Evolutionary conservation across 345 rosid genomes (phyloP).

Genomic region (Acer saccharum): DNA sequence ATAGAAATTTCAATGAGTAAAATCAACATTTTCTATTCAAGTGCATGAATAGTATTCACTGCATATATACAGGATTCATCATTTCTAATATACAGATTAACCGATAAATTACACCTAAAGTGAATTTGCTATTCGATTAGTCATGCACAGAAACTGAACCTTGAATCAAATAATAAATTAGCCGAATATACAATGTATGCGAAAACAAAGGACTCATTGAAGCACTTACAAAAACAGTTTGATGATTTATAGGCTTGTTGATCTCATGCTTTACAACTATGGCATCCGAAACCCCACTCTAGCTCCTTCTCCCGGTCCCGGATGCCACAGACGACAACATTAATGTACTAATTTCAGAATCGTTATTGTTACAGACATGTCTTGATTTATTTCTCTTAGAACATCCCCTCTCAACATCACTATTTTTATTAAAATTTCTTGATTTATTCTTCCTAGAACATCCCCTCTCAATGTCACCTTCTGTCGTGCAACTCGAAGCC

Average conservation of each 20-base stretch:
- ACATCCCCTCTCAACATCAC: slow-evolving; percentile 16
- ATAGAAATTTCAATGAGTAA: not conserved
- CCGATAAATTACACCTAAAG: too few species aligned
- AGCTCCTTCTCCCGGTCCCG: slow-evolving; percentile 56
- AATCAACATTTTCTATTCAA: not conserved
- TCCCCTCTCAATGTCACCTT: slow-evolving; percentile 21
- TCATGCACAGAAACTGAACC: not conserved
- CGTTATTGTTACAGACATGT: slow-evolving; percentile 33
- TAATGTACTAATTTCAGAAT: slow-evolving; percentile 39
- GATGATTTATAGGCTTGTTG: slow-evolving; percentile 20
- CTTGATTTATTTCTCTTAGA: slow-evolving; percentile 22
- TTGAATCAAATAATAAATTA: not conserved
- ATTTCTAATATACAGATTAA: not conserved
- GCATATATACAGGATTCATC: not conserved
- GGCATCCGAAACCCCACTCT: slow-evolving; percentile 39
- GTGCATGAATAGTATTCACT: not conserved
- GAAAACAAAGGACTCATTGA: not conserved
- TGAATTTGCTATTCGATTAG: not conserved
- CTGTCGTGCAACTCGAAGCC: not conserved
- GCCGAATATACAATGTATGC: not conserved
- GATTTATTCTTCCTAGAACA: slow-evolving; percentile 18
- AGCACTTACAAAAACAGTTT: slow-evolving; percentile 28
- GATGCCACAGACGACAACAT: slow-evolving; percentile 22
- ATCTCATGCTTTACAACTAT: slow-evolving; percentile 32
- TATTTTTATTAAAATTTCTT: not conserved